Evolutionary conservation across 106 monocot genomes (phyloP).

Genomic region (Dactylorhiza incarnata): DNA sequence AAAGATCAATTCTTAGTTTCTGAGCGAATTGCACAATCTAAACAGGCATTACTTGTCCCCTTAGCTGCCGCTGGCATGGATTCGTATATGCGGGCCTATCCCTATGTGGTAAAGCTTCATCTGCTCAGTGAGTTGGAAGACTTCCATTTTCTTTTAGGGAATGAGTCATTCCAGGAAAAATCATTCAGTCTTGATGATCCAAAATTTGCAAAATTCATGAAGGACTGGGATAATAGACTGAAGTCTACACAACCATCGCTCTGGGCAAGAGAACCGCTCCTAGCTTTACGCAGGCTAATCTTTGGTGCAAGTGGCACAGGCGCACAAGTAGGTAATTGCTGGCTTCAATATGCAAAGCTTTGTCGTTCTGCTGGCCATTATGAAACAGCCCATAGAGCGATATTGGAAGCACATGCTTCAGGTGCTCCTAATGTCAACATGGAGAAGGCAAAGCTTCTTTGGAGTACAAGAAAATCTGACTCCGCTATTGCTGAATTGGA

Average conservation of each 20-base stretch:
- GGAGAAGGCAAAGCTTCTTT: constrained; percentile 94
- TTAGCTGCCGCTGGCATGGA: constrained; percentile 99
- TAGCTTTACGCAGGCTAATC: constrained; percentile 87
- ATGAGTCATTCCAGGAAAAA: constrained; percentile 70
- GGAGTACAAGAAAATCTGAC: constrained; percentile 80
- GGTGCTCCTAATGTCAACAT: constrained; percentile 77
- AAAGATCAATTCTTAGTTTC: constrained; percentile 76
- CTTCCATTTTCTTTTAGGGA: constrained; percentile 55
- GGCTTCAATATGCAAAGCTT: constrained; percentile 98
- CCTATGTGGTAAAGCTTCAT: constrained; percentile 94
- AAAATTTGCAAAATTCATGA: constrained; percentile 46
- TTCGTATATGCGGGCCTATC: constrained; percentile 97
- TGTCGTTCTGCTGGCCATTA: constrained; percentile 90
- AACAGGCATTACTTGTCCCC: constrained; percentile 85
- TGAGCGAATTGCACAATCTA: constrained; percentile 79
- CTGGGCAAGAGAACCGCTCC: constrained; percentile 90
- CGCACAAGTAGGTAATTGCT: constrained; percentile 83
- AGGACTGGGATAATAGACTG: constrained; percentile 93
- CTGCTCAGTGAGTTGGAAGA: constrained; percentile 91
- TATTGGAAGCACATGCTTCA: constrained; percentile 86
- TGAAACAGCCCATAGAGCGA: constrained; percentile 91
- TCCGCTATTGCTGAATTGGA: constrained; percentile 91
- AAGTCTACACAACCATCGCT: constrained; percentile 82
- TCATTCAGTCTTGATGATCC: constrained; percentile 53
- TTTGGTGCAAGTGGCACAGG: constrained; percentile 57